Conservation (phyloP, 2,329 filamentous ascomycete species). For the Bipolaris victoriae region DNA sequence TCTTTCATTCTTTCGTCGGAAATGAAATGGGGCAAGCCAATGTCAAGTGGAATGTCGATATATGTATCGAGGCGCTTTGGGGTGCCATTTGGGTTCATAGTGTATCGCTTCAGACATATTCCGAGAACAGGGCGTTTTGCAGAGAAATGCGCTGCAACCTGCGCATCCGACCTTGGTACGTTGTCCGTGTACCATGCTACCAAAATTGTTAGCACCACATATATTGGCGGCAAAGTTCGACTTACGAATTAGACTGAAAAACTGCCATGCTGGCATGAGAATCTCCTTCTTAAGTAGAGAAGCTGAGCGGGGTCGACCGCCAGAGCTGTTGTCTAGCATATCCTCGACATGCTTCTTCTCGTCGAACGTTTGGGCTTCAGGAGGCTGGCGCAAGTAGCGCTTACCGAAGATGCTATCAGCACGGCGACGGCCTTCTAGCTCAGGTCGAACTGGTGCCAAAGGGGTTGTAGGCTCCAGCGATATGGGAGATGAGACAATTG, state of each 20-base stretch:
- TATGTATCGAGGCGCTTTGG: constrained; percentile 78
- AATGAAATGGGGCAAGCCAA: constrained; percentile 85
- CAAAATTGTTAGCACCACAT: constrained; percentile 20
- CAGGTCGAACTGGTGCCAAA: constrained; percentile 35
- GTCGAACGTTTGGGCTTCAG: constrained; percentile 57
- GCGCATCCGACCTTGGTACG: constrained; percentile 69
- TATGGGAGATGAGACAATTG: constrained; percentile 43
- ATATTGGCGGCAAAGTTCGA: constrained; percentile 18
- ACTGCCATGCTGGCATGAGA: constrained; percentile 96
- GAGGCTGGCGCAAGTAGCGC: constrained; percentile 47
- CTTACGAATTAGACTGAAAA: constrained; percentile 90
- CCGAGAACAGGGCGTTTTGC: constrained; percentile 83
- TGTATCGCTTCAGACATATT: constrained; percentile 91
- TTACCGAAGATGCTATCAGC: constrained; percentile 59
- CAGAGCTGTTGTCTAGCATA: constrained; percentile 42
- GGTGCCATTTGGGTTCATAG: constrained; percentile 71
- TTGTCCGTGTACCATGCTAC: constrained; percentile 84
- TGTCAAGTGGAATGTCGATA: constrained; percentile 89
- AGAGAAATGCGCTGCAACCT: constrained; percentile 88
- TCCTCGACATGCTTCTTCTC: constrained; percentile 57
- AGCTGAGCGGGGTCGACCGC: constrained; percentile 42
- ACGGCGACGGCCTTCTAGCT: constrained; percentile 46
- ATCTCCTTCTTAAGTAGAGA: constrained; percentile 73
- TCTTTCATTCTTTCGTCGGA: constrained; percentile 74
- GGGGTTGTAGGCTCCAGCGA: constrained; percentile 34